Conservation (phyloP, 2,329 filamentous ascomycete species). For the Colletotrichum liriopes region DNA sequence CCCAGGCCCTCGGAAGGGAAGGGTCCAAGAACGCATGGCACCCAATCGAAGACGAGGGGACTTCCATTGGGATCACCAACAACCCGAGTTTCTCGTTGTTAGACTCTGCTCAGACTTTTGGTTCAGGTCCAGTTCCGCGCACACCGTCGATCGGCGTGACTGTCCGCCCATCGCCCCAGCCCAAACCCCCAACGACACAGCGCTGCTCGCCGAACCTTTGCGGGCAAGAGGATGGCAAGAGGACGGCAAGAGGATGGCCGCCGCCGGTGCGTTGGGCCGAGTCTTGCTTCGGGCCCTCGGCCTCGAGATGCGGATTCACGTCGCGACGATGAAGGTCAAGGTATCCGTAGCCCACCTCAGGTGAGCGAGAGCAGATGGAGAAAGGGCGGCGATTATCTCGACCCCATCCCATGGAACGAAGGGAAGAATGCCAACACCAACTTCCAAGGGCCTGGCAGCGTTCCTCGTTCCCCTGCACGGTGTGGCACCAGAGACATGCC, state of each 20-base stretch:
- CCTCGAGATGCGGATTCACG: not conserved
- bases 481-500: slow-evolving; percentile 23
- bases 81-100: not conserved
- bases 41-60: slow-evolving; percentile 23
- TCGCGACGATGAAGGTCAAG: not conserved
- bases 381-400: not conserved
- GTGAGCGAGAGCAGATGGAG: not conserved
- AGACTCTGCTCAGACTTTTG: slow-evolving; percentile 6
- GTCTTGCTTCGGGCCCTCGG: not conserved
- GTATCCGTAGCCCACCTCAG: not conserved
- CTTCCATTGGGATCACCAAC: not conserved
- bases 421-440: not conserved
- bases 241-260: not conserved
- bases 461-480: slow-evolving; percentile 24
- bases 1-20: slow-evolving; percentile 33
- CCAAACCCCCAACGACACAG: not conserved
- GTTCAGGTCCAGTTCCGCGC: not conserved
- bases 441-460: slow-evolving; percentile 24
- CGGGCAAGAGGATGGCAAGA: not conserved
- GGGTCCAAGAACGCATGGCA: slow-evolving; percentile 32
- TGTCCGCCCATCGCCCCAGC: not conserved
- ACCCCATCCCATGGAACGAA: slow-evolving; percentile 19
- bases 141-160: not conserved
- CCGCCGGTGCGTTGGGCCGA: not conserved
- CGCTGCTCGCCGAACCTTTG: not conserved